Evolutionary conservation across 208 protist genomes (phyloP), one percentile per base, ranked within the genome.

Genomic region (Zelonia costaricensis): DNA sequence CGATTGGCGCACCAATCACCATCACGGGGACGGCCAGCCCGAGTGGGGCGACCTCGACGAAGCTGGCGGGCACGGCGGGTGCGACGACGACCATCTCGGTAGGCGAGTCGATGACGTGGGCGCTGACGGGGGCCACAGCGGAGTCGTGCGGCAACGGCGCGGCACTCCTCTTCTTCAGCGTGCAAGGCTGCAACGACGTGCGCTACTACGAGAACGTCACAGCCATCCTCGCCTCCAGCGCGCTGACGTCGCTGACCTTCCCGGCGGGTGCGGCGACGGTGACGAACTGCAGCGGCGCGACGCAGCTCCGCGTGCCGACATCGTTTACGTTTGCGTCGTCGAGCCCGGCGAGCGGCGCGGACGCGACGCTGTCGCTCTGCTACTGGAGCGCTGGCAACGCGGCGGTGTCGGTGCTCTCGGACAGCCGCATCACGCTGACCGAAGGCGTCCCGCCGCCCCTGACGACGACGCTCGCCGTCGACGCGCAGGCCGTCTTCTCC

Each of bases 141-240:
- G 56, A 51, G 38, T 55, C 56, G 12, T 74, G 71, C 48, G 54
- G 25, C 28, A 42, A 42, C 6, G 44, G 46, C 12, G 63, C 15
- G 13, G 80, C 85, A 25, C 61, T 88, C 9, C 45, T 91, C 42
- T 96, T 88, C 77, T 93, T 91, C 74, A 96, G 90, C 70, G 53
- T n/a, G 12, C 40, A 59, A 1, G 27, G 39, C 30, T 96, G 90
- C 60, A 81, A 80, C 74, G 83, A 93, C 59, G 67, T 91, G 30
- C 69, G 65, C 22, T 94, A 91, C 69, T 91, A 88, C 73, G 77
- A 48, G 16, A 43, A 52, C 22, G 56, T 60, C 31, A 42, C 51
- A 10, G 45, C 60, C 15, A 30, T 43, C 6, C 12, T 64, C 31
- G 31, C 43, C 47, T 44, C 28, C 10, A 43, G 43, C n/a, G 20